A percentile compares a stretch with the other conserved stretches of the same genome.
These are phyloP conservation scores for Dendrobium officinale DNA, from an alignment of 106 monocot genomes.

Conservation along the genomic window DNA sequence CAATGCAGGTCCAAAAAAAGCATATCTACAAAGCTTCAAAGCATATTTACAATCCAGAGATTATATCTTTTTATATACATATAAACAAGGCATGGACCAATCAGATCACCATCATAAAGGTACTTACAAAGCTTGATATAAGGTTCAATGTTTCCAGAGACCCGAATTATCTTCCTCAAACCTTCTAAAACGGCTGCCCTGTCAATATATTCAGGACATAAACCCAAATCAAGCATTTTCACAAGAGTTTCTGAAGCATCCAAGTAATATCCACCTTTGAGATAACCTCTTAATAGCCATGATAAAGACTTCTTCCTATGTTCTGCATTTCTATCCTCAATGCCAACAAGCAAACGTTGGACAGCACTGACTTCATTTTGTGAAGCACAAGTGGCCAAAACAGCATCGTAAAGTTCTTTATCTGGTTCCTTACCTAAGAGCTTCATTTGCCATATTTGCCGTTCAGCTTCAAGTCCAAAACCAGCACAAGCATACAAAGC, in stretches of 20 bases:
- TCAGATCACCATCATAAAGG: conserved; percentile 66
- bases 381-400: conserved; percentile 88
- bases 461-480: conserved; percentile 66
- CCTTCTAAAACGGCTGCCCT: conserved; percentile 77
- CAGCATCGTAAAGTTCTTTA: conserved; percentile 58
- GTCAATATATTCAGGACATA: conserved; percentile 71
- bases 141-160: conserved; percentile 56
- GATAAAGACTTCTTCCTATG: conserved; percentile 56
- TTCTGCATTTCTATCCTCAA: conserved; percentile 32
- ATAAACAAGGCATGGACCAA: conserved; percentile 78
- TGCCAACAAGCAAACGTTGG: conserved; percentile 50
- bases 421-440: conserved; percentile 69
- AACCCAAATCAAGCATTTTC: conserved; percentile 63
- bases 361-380: conserved; percentile 73
- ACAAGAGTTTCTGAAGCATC: conserved; percentile 70
- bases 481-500: conserved; percentile 83
- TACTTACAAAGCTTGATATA: conserved; percentile 73
- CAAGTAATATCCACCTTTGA: conserved; percentile 80
- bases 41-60: conserved; percentile 70
- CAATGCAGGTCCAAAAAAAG: no score
- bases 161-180: conserved; percentile 55
- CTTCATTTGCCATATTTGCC: conserved; percentile 80
- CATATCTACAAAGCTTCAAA: conserved; percentile 21
- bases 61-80: conserved; percentile 57
- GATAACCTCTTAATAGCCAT: conserved; percentile 79